These are phyloP conservation scores for Kregervanrija delftensis DNA, from an alignment of 805 yeast species.

Conservation along the genomic window DNA sequence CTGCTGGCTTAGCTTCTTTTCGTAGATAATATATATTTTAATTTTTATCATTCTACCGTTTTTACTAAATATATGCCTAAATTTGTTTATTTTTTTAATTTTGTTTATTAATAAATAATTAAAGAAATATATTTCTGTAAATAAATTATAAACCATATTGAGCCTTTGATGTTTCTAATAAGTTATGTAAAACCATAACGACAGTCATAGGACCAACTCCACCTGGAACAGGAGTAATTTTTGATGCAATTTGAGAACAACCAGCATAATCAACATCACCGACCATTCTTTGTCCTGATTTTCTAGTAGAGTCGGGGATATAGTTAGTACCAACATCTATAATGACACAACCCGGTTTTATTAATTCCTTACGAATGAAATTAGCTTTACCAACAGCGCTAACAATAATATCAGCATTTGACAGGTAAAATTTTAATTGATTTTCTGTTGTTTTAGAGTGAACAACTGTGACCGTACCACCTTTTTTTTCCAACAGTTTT, in stretches of 20 bases:
- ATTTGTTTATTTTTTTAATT: no score
- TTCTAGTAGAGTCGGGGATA: constrained; percentile 64
- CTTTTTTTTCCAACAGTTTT: constrained; percentile 66
- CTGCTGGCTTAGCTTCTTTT: background rate
- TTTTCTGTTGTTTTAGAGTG: constrained; percentile 69
- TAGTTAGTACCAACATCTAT: constrained; percentile 95
- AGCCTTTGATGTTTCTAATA: constrained; percentile 61
- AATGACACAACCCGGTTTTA: constrained; percentile 78
- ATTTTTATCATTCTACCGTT: background rate
- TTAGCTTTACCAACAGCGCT: constrained; percentile 89
- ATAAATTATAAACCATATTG: constrained; percentile 12
- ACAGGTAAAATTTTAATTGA: constrained; percentile 42
- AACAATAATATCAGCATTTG: constrained; percentile 77
- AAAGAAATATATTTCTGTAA: background rate
- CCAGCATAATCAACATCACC: constrained; percentile 88
- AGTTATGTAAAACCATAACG: constrained; percentile 87
- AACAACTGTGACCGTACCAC: constrained; percentile 83
- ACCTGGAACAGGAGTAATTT: constrained; percentile 95
- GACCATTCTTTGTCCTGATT: constrained; percentile 77
- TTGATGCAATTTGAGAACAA: constrained; percentile 55
- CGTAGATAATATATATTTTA: background rate
- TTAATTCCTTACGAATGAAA: constrained; percentile 80
- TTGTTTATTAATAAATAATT: background rate
- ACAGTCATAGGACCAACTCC: constrained; percentile 99
- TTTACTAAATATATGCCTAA: background rate